These are phyloP conservation scores for Oldenlandia corymbosa DNA, from an alignment of 257 asterid genomes.

Conservation along the genomic window DNA sequence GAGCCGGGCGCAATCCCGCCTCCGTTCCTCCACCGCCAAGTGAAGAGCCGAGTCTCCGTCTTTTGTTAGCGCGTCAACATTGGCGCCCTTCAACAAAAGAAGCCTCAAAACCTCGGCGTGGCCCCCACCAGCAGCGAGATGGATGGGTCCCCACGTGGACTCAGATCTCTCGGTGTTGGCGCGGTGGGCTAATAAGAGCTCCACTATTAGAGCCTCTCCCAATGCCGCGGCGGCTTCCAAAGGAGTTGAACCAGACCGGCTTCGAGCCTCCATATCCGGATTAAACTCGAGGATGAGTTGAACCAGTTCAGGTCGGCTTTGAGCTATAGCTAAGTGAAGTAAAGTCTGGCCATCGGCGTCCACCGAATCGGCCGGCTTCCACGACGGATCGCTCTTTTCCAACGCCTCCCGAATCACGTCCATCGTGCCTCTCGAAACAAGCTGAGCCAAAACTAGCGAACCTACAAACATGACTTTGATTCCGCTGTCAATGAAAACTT, in stretches of 20 bases:
- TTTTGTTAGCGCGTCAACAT: conserved; percentile 44
- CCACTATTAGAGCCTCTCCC: conserved; percentile 60
- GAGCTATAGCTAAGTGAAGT: conserved; percentile 56
- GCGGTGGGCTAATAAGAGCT: conserved; percentile 51
- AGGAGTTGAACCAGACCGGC: conserved; percentile 53
- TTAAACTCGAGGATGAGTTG: conserved; percentile 61
- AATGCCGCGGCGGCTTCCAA: conserved; percentile 67
- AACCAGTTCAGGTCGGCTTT: conserved; percentile 63
- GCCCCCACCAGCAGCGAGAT: conserved; percentile 53
- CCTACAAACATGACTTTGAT: conserved; percentile 66
- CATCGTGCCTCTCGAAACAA: conserved; percentile 49
- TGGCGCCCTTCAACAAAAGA: conserved; percentile 55
- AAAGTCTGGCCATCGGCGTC: conserved; percentile 56
- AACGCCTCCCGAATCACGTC: conserved; percentile 68
- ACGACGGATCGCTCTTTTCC: conserved; percentile 46
- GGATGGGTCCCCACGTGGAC: conserved; percentile 54
- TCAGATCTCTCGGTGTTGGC: conserved; percentile 53
- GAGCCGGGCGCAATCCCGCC: conserved; percentile 54
- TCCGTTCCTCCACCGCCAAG: conserved; percentile 59
- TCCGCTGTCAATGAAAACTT: conserved; percentile 75
- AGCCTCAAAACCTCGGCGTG: conserved; percentile 55
- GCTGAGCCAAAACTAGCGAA: conserved; percentile 34
- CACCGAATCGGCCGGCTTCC: conserved; percentile 50
- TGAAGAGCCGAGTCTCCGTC: conserved; percentile 65
- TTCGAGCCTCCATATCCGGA: conserved; percentile 43